A percentile compares a stretch with the other conserved stretches of the same genome.
Conservation (phyloP, 768 basidiomycete species). For the Jaapia argillacea region DNA sequence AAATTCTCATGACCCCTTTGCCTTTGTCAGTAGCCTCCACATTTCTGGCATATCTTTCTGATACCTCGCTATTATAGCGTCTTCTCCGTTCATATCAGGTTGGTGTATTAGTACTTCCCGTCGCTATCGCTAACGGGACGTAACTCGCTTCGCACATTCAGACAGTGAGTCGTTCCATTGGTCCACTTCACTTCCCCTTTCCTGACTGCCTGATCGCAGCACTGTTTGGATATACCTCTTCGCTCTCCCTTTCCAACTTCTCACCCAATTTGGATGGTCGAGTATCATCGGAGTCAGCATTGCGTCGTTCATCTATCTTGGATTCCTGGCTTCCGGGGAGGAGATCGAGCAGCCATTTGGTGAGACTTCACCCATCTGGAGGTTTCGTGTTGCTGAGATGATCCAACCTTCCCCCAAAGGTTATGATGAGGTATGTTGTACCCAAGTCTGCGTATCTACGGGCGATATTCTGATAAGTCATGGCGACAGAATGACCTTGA, state of each 20-base stretch:
- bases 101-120: slow-evolving; percentile 2
- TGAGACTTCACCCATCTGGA: slow-evolving; percentile 15
- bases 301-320: slow-evolving; percentile 66
- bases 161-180: slow-evolving; percentile 16
- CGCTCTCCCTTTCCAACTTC: slow-evolving; percentile 70
- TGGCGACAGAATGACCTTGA: slow-evolving; percentile 53
- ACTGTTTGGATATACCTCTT: slow-evolving; percentile 69
- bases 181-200: not conserved
- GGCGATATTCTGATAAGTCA: slow-evolving; percentile 1
- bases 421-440: slow-evolving; percentile 43
- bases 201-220: slow-evolving; percentile 14
- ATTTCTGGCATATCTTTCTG: not conserved
- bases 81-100: slow-evolving; percentile 54
- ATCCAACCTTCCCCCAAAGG: slow-evolving; percentile 21
- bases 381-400: not conserved
- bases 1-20: slow-evolving; percentile 52
- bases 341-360: slow-evolving; percentile 66
- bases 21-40: slow-evolving; percentile 36
- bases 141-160: slow-evolving; percentile 5
- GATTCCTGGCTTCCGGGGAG: slow-evolving; percentile 63
- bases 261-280: slow-evolving; percentile 50
- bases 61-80: slow-evolving; percentile 27
- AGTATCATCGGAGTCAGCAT: slow-evolving; percentile 58
- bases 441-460: not conserved
- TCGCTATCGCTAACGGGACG: too few relatives aligned